These are phyloP conservation scores for Rhodotorula taiwanensis DNA, from an alignment of 768 basidiomycete genomes.

Conservation along the genomic window DNA sequence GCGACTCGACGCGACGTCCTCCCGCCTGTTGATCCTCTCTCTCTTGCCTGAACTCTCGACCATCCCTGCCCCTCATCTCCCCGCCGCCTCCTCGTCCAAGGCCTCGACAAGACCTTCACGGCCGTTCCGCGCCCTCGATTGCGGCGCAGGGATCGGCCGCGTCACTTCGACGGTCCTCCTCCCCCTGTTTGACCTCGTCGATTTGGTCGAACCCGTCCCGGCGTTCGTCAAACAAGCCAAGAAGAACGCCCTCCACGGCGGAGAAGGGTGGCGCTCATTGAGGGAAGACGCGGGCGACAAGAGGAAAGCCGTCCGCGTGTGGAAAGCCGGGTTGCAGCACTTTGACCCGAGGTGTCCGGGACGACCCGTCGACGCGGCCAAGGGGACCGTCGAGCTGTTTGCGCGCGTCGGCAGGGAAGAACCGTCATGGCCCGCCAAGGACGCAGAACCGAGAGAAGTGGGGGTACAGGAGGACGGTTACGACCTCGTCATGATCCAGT, in stretches of 20 bases:
- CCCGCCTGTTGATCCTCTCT: slow-evolving; percentile 75
- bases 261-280: slow-evolving; percentile 40
- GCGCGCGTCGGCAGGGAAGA: slow-evolving; percentile 64
- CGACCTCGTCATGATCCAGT: slow-evolving; percentile 93
- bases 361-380: slow-evolving; percentile 6
- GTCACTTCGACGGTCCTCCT: slow-evolving; percentile 82
- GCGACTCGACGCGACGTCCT: slow-evolving; percentile 80
- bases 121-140: slow-evolving; percentile 69
- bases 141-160: slow-evolving; percentile 86
- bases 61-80: slow-evolving; percentile 66
- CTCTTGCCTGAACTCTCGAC: slow-evolving; percentile 71
- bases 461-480: slow-evolving; percentile 53
- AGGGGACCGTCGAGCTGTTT: slow-evolving; percentile 47
- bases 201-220: slow-evolving; percentile 80
- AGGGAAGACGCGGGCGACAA: not conserved
- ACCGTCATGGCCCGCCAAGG: slow-evolving; percentile 43
- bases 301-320: slow-evolving; percentile 67
- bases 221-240: slow-evolving; percentile 66
- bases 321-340: slow-evolving; percentile 70
- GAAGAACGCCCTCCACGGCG: slow-evolving; percentile 28
- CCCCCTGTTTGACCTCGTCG: slow-evolving; percentile 78
- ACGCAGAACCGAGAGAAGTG: slow-evolving; percentile 23
- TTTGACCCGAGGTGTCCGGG: slow-evolving; percentile 61
- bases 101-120: slow-evolving; percentile 8
- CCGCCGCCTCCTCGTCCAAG: slow-evolving; percentile 32